Evolutionary conservation across 495 filamentous ascomycete species (phyloP), one percentile per base, ranked within the genome.

Genomic region (Daldinia caldariorum): DNA sequence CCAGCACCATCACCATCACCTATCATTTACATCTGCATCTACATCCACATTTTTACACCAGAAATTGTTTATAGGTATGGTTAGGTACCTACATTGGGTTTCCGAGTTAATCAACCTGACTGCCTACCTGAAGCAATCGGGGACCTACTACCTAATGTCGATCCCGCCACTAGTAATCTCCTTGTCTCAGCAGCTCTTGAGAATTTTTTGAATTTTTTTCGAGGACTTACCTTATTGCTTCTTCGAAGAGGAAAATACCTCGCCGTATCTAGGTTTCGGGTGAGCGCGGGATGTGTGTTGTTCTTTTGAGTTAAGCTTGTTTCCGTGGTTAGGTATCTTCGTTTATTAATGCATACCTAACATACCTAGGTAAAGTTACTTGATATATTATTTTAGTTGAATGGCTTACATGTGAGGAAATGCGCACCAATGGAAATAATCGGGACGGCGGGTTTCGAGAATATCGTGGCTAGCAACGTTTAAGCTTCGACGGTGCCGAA

Each of bases 141-240:
- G 22, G 26, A 26, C 26, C 26, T 26, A 3, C 26, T 26, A 29
- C 37, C 55, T 67, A 50, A 60, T 47, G 69, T 63, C 69, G 59
- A 72, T 68, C 65, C 51, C 60, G 65, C 56, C 50, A 58, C 70
- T 72, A 68, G 57, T 38, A 14, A 18, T 37, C 45, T 34, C 49
- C 32, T 70, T 70, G 67, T 66, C 43, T 61, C 50, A 35, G 34
- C 5, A 35, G 26, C 26, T 26, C 1, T 26, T 1, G 26, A 26
- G 26, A 3, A 3, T 7, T 35, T 35, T 35, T 34, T 58, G 14
- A 61, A 34, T 20, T 9, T 29, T 58, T 16, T 34, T 57, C 29
- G 26, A 20, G n/a, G n/a, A n/a, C n/a, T n/a, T n/a, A n/a, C n/a
- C n/a, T n/a, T n/a, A n/a, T n/a, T n/a, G n/a, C n/a, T n/a, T n/a